phyloP scores from a whole-genome alignment of 1,284 basidiomycete species.

The Golubevia sp. region DNA sequence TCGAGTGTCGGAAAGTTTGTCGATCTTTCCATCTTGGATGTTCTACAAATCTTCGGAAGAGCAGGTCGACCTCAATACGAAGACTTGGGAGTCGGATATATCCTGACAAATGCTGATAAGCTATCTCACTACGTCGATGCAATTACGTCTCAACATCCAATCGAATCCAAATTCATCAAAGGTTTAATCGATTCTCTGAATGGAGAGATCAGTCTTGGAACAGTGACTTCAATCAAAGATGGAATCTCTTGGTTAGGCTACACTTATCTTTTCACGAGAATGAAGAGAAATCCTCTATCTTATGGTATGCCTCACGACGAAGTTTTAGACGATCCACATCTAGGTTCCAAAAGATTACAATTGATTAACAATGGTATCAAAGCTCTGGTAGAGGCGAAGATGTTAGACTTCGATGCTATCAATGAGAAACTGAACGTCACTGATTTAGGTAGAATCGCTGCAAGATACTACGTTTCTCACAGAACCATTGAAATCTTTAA shows the following conservation, averaged over 20 bases:
- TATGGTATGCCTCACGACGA: slow-evolving; percentile 83
- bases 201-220: slow-evolving; percentile 92
- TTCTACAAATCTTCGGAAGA: slow-evolving; percentile 93
- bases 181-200: slow-evolving; percentile 93
- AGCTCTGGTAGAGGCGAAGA: slow-evolving; percentile 75
- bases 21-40: slow-evolving; percentile 92
- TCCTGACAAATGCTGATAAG: slow-evolving; percentile 92
- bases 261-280: slow-evolving; percentile 94
- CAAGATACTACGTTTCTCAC: slow-evolving; percentile 91
- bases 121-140: slow-evolving; percentile 88
- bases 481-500: slow-evolving; percentile 90
- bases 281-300: slow-evolving; percentile 87
- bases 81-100: slow-evolving; percentile 92
- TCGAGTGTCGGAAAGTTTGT: slow-evolving; percentile 69
- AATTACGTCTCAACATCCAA: slow-evolving; percentile 86
- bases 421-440: slow-evolving; percentile 75
- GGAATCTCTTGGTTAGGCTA: slow-evolving; percentile 95
- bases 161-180: slow-evolving; percentile 85
- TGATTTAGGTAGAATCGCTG: slow-evolving; percentile 90
- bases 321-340: slow-evolving; percentile 75
- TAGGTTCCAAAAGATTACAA: slow-evolving; percentile 75
- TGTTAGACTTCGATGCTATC: slow-evolving; percentile 78
- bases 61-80: slow-evolving; percentile 96
- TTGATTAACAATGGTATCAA: slow-evolving; percentile 75
- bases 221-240: slow-evolving; percentile 84